phyloP scores from a whole-genome alignment of 2,329 filamentous ascomycete genomes.

The Phaeomoniella chlamydospora region DNA sequence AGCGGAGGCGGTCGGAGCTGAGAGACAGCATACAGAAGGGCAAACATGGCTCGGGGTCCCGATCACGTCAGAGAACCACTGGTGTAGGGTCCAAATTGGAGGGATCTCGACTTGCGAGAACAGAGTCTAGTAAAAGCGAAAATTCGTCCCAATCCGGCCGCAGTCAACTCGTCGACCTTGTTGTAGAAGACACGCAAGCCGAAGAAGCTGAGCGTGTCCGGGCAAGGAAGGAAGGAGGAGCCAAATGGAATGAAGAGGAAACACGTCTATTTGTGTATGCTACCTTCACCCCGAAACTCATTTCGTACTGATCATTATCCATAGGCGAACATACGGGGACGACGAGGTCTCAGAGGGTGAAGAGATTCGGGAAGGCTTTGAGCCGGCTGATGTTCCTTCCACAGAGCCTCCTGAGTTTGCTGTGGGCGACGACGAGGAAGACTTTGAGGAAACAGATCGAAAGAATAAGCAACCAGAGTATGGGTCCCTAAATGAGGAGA shows the following conservation, averaged over 20 bases:
- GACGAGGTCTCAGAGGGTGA: conserved; percentile 7
- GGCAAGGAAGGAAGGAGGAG: conserved; percentile 46
- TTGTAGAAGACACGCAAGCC: conserved; percentile 49
- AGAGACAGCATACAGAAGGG: conserved; percentile 24
- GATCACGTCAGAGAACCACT: conserved; percentile 17
- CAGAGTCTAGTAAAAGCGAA: conserved; percentile 13
- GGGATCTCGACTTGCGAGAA: conserved; percentile 8
- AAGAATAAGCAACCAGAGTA: conserved; percentile 3
- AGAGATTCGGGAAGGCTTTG: conserved; percentile 11
- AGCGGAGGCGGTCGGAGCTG: conserved; percentile 17
- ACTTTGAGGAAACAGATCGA: conserved; percentile 4
- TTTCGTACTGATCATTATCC: not conserved
- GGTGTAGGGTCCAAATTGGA: conserved; percentile 4
- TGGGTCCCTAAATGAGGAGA: conserved; percentile 8
- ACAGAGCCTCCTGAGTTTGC: conserved; percentile 11
- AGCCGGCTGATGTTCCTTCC: conserved; percentile 9
- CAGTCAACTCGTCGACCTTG: conserved; percentile 52
- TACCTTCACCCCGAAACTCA: not conserved
- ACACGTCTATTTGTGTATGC: conserved; percentile 9
- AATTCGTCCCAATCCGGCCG: conserved; percentile 40
- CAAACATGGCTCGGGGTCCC: conserved; percentile 11
- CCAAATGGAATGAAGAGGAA: conserved; percentile 39
- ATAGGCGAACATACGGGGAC: conserved; percentile 3
- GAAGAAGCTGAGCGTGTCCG: conserved; percentile 49
- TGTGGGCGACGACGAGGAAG: conserved; percentile 9